Conservation (phyloP, 202 grass and related monocot genomes). For the Dendrocalamus latiflorus region DNA sequence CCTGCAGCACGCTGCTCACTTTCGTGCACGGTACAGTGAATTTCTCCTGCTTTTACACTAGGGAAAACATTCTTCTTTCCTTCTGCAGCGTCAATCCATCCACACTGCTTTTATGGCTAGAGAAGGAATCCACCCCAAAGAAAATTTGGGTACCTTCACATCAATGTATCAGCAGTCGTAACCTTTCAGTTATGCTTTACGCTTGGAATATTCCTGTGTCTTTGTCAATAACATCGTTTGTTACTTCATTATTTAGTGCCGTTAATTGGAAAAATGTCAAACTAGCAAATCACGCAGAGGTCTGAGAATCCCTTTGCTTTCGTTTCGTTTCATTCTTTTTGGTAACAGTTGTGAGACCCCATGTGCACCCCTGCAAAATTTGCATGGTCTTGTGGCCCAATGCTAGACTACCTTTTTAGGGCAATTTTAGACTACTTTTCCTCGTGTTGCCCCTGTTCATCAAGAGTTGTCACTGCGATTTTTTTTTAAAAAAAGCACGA, state of each 20-base stretch:
- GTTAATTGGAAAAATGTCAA: background rate
- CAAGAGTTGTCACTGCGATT: too few species aligned
- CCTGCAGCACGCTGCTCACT: slow-evolving; percentile 15
- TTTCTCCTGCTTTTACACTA: background rate
- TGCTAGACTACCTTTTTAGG: background rate
- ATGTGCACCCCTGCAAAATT: background rate
- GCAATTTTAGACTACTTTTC: background rate
- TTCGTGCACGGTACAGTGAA: slow-evolving; percentile 13
- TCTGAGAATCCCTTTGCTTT: background rate
- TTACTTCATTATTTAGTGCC: background rate
- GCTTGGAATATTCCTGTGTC: slow-evolving; percentile 1
- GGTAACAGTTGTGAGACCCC: background rate
- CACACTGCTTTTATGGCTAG: slow-evolving; percentile 20
- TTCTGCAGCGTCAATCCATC: slow-evolving; percentile 8
- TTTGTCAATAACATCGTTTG: background rate
- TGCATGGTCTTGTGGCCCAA: background rate
- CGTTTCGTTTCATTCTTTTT: background rate
- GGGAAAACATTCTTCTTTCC: slow-evolving; percentile 1
- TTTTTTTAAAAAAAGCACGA: too few species aligned
- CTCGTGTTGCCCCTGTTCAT: too few species aligned
- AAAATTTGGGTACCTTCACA: slow-evolving; percentile 17
- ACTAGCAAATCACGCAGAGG: background rate
- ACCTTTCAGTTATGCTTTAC: slow-evolving; percentile 31
- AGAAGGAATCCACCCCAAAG: background rate
- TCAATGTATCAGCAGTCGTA: background rate